These are phyloP conservation scores for Theileria equi DNA, from an alignment of 169 alveolate genomes.

Conservation along the genomic window DNA sequence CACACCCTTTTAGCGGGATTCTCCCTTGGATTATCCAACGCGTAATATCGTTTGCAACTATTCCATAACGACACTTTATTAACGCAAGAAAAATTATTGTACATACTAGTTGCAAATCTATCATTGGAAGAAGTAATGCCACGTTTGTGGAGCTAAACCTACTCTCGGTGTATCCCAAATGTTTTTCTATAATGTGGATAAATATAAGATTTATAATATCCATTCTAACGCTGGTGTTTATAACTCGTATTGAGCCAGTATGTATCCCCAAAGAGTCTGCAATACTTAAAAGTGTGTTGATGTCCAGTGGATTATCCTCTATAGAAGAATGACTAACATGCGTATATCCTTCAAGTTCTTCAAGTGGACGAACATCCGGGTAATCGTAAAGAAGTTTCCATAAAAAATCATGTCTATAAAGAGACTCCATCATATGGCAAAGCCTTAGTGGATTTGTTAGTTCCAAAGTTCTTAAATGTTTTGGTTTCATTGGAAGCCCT, in stretches of 20 bases:
- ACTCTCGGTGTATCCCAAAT: slow-evolving; percentile 9
- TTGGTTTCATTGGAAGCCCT: slow-evolving; percentile 5
- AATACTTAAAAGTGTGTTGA: neutral
- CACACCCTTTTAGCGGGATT: slow-evolving; percentile 33
- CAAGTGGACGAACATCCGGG: slow-evolving; percentile 8
- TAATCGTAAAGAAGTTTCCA: slow-evolving; percentile 29
- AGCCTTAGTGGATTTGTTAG: slow-evolving; percentile 18
- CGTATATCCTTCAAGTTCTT: neutral
- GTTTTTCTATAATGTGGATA: neutral
- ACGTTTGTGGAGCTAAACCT: neutral
- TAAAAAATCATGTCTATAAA: slow-evolving; percentile 37
- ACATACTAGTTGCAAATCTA: slow-evolving; percentile 37
- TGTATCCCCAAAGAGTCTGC: neutral
- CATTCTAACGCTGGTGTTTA: neutral
- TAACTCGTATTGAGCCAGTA: neutral
- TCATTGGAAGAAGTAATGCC: slow-evolving; percentile 39
- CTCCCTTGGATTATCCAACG: slow-evolving; percentile 54
- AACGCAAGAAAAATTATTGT: slow-evolving; percentile 10
- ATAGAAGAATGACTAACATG: neutral
- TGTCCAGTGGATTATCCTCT: slow-evolving; percentile 2
- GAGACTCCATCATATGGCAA: slow-evolving; percentile 14
- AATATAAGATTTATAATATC: slow-evolving; percentile 11
- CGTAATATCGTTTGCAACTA: slow-evolving; percentile 27
- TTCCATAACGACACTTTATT: slow-evolving; percentile 41
- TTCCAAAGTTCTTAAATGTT: neutral